A percentile compares a stretch with the other conserved stretches of the same genome.
Conservation (phyloP, 139 green algal species). For the Nannochloris sp. region DNA sequence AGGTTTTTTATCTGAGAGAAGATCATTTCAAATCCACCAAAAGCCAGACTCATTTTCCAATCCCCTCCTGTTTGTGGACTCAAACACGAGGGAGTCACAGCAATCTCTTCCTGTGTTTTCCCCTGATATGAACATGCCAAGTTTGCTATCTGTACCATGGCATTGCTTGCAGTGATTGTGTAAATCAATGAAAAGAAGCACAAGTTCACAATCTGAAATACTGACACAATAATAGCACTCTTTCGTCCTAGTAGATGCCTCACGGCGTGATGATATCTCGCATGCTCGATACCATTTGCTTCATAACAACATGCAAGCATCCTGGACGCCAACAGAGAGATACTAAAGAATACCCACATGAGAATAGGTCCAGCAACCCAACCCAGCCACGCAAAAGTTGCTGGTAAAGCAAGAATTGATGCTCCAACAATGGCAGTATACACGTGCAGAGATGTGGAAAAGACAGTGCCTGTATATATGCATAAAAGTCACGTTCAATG, state of each 20-base stretch:
- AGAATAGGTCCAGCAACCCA: background rate
- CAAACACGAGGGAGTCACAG: background rate
- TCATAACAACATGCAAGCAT: background rate
- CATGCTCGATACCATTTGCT: background rate
- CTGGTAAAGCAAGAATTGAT: background rate
- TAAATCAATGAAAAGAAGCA: conserved; percentile 13
- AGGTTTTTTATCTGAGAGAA: conserved; percentile 26
- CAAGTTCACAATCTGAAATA: conserved; percentile 21
- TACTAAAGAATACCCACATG: background rate
- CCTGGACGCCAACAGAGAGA: background rate
- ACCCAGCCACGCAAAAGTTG: background rate
- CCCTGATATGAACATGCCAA: background rate
- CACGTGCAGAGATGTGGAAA: background rate
- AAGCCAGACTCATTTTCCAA: conserved; percentile 35
- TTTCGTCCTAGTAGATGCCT: background rate
- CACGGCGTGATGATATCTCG: conserved; percentile 4
- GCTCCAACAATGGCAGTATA: background rate
- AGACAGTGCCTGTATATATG: background rate
- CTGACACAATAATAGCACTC: background rate
- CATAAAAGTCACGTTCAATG: no score
- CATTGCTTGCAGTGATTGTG: conserved; percentile 9
- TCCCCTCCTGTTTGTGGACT: background rate
- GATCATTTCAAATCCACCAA: conserved; percentile 31
- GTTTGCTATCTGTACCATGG: conserved; percentile 12
- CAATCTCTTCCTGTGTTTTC: background rate